Percentiles rank a stretch among this genome's conserved stretches.
These are phyloP conservation scores for Achaetomiella virescens DNA, from an alignment of 495 filamentous ascomycete genomes.

Conservation along the genomic window DNA sequence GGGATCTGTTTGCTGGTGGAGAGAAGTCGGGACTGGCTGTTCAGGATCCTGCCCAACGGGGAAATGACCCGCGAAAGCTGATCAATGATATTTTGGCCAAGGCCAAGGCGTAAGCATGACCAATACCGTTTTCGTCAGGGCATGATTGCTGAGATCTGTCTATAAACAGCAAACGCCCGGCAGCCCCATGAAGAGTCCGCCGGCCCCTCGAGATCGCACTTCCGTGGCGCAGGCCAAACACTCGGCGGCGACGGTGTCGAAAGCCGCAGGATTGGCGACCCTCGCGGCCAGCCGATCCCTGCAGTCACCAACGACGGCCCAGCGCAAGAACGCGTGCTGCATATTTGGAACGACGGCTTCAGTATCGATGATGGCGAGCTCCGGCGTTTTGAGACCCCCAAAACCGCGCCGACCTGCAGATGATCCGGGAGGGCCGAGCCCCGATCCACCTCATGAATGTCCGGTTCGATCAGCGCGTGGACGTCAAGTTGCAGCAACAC, in stretches of 20 bases:
- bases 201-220: conserved; percentile 50
- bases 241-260: conserved; percentile 86
- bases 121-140: too few species aligned
- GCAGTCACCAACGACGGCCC: conserved; percentile 34
- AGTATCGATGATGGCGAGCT: conserved; percentile 93
- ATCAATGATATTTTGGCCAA: conserved; percentile 76
- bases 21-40: conserved; percentile 96
- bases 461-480: conserved; percentile 73
- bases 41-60: conserved; percentile 64
- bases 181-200: conserved; percentile 51
- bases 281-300: conserved; percentile 41
- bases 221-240: conserved; percentile 76
- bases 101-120: conserved; percentile 60
- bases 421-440: conserved; percentile 81
- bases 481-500: conserved; percentile 84
- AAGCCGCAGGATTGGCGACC: conserved; percentile 63
- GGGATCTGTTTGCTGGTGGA: conserved; percentile 88
- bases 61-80: conserved; percentile 56
- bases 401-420: conserved; percentile 71
- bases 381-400: conserved; percentile 82
- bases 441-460: conserved; percentile 88
- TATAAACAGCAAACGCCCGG: conserved; percentile 37
- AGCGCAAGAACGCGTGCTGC: conserved; percentile 57
- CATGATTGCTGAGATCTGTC: too few species aligned
- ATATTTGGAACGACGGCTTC: conserved; percentile 92